phyloP scores from a whole-genome alignment of 2,329 filamentous ascomycete species.

The Diaporthe ampelina region DNA sequence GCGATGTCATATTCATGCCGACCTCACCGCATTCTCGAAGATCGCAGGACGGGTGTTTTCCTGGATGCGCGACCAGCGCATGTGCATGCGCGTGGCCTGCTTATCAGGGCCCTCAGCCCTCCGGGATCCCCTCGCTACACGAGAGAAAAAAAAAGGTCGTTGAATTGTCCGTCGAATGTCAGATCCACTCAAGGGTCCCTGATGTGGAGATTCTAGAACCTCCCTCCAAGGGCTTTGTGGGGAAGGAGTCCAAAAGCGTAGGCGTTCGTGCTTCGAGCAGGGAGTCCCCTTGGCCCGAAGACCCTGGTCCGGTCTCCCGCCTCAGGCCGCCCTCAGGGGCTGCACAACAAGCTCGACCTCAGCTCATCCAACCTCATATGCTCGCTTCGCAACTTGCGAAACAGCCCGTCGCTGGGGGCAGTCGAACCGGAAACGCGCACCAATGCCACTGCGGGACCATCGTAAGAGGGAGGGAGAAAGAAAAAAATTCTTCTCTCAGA shows the following conservation, averaged over 20 bases:
- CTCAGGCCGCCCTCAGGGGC: slow-evolving; percentile 26
- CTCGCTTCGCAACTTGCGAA: slow-evolving; percentile 30
- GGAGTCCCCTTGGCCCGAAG: slow-evolving; percentile 8
- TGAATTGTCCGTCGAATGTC: slow-evolving; percentile 34
- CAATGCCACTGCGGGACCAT: slow-evolving; percentile 22
- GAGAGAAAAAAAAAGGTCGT: slow-evolving; percentile 5
- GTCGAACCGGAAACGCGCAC: neutral
- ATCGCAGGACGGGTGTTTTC: slow-evolving; percentile 20
- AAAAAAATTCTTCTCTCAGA: neutral
- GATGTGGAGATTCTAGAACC: slow-evolving; percentile 40
- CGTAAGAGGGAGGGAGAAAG: neutral
- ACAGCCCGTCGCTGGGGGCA: slow-evolving; percentile 10
- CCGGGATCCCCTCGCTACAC: slow-evolving; percentile 36
- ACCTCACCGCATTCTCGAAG: slow-evolving; percentile 35
- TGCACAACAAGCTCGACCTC: slow-evolving; percentile 12
- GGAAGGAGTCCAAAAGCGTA: slow-evolving; percentile 28
- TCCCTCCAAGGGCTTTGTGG: slow-evolving; percentile 21
- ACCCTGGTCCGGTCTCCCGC: slow-evolving; percentile 24
- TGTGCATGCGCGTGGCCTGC: neutral
- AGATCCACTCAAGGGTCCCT: slow-evolving; percentile 33
- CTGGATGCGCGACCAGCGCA: slow-evolving; percentile 8
- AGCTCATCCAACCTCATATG: slow-evolving; percentile 14
- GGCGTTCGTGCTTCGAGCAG: slow-evolving; percentile 23
- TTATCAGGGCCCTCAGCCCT: slow-evolving; percentile 16
- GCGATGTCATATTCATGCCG: slow-evolving; percentile 13